phyloP scores from a whole-genome alignment of 148 eudicot genomes.

The Vaccinium darrowii region DNA sequence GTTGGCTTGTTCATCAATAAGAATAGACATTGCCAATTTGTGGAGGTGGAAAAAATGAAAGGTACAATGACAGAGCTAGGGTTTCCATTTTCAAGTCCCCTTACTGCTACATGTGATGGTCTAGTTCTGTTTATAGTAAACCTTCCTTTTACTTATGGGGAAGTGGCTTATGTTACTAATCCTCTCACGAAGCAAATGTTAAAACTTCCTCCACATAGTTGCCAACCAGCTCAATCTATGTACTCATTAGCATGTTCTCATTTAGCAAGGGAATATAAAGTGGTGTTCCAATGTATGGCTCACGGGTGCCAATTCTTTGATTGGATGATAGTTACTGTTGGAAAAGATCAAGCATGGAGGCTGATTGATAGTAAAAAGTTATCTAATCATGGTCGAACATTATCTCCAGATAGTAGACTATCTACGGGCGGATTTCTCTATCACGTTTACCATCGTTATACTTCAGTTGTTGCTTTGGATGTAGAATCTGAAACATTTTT shows the following conservation, averaged over 20 bases:
- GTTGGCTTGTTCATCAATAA: neutral
- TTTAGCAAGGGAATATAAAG: neutral
- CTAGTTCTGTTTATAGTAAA: neutral
- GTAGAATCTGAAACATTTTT: neutral
- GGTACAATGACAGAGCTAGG: neutral
- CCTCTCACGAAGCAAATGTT: neutral
- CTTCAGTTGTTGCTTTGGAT: conserved; percentile 3
- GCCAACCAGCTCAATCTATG: too few relatives aligned
- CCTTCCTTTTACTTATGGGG: too few relatives aligned
- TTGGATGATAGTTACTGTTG: neutral
- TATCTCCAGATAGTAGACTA: neutral
- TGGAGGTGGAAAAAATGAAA: neutral
- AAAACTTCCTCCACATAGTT: neutral
- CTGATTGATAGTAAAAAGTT: neutral
- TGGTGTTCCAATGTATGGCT: neutral
- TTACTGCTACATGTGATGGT: conserved; percentile 7
- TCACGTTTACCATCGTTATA: neutral
- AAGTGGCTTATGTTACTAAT: neutral
- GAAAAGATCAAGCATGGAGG: neutral
- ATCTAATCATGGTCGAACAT: neutral
- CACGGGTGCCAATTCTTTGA: neutral
- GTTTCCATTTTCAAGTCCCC: neutral
- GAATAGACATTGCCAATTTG: too few relatives aligned
- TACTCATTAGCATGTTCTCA: conserved; percentile 1
- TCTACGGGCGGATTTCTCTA: neutral